Evolutionary conservation across 768 basidiomycete genomes (phyloP).

Genomic region (Termitomyces sp.): DNA sequence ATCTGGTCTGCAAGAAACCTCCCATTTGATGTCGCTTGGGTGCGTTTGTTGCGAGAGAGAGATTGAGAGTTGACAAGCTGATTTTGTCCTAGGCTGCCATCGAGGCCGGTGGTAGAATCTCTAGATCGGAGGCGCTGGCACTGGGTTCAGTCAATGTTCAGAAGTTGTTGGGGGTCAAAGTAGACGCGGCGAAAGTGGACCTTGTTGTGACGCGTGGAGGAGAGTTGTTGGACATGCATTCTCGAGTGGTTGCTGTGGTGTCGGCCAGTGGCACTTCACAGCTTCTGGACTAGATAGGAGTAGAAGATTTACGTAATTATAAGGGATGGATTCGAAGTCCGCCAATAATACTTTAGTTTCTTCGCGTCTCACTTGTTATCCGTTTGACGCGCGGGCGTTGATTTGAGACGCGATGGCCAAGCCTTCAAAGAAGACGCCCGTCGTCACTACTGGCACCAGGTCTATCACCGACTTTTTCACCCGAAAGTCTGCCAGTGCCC

Average conservation of each 20-base stretch:
- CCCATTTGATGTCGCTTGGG: conserved; percentile 83
- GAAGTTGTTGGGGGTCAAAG: conserved; percentile 33
- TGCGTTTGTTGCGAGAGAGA: conserved; percentile 26
- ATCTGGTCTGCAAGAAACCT: conserved; percentile 74
- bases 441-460: conserved; percentile 16
- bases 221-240: conserved; percentile 42
- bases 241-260: conserved; percentile 51
- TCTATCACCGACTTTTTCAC: conserved; percentile 48
- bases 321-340: conserved; percentile 4
- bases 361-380: not conserved
- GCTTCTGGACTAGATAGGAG: conserved; percentile 8
- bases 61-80: not conserved
- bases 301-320: no score
- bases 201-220: conserved; percentile 56
- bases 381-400: conserved; percentile 9
- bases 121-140: conserved; percentile 40
- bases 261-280: conserved; percentile 31
- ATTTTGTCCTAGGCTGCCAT: conserved; percentile 35
- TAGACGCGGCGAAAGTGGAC: conserved; percentile 37
- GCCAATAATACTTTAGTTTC: not conserved
- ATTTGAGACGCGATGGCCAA: conserved; percentile 25
- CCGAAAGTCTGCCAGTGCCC: conserved; percentile 20
- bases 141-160: conserved; percentile 46
- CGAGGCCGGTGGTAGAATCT: conserved; percentile 36
- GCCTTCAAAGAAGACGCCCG: conserved; percentile 22